A percentile compares a stretch with the other conserved stretches of the same genome.
Evolutionary conservation across 2,329 filamentous ascomycete genomes (phyloP).

Genomic region (Pseudogymnoascus sp.): DNA sequence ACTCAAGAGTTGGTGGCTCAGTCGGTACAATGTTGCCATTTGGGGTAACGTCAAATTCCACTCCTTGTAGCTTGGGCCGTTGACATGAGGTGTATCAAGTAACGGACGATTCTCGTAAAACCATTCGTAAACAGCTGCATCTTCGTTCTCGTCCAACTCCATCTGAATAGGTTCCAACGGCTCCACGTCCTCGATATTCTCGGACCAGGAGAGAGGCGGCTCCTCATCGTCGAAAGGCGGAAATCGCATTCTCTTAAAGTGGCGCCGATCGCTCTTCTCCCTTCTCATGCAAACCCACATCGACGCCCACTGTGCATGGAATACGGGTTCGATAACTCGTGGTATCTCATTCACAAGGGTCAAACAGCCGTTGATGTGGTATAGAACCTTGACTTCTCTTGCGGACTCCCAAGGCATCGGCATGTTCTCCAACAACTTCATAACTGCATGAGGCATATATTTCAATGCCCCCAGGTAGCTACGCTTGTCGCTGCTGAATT

Average conservation of each 20-base stretch:
- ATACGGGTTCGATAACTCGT: slow-evolving; percentile 93
- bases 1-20: slow-evolving; percentile 83
- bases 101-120: slow-evolving; percentile 93
- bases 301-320: slow-evolving; percentile 96
- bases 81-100: slow-evolving; percentile 85
- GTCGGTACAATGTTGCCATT: slow-evolving; percentile 89
- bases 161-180: slow-evolving; percentile 96
- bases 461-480: slow-evolving; percentile 96
- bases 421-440: slow-evolving; percentile 98
- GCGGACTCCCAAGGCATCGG: slow-evolving; percentile 99
- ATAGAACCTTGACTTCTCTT: slow-evolving; percentile 93
- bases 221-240: slow-evolving; percentile 98
- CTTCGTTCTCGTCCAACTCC: slow-evolving; percentile 92
- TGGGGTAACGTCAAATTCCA: slow-evolving; percentile 92
- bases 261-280: slow-evolving; percentile 88
- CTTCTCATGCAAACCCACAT: slow-evolving; percentile 99
- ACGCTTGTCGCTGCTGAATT: slow-evolving; percentile 96
- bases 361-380: slow-evolving; percentile 95
- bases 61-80: slow-evolving; percentile 89
- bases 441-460: slow-evolving; percentile 97
- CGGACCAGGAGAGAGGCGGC: slow-evolving; percentile 92
- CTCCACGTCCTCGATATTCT: slow-evolving; percentile 98
- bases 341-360: slow-evolving; percentile 96
- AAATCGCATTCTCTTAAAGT: slow-evolving; percentile 99
- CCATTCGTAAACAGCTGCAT: slow-evolving; percentile 88